Evolutionary conservation across 495 filamentous ascomycete species (phyloP), one percentile per base, ranked within the genome.

Genomic region (Penicillium ochrochloron): DNA sequence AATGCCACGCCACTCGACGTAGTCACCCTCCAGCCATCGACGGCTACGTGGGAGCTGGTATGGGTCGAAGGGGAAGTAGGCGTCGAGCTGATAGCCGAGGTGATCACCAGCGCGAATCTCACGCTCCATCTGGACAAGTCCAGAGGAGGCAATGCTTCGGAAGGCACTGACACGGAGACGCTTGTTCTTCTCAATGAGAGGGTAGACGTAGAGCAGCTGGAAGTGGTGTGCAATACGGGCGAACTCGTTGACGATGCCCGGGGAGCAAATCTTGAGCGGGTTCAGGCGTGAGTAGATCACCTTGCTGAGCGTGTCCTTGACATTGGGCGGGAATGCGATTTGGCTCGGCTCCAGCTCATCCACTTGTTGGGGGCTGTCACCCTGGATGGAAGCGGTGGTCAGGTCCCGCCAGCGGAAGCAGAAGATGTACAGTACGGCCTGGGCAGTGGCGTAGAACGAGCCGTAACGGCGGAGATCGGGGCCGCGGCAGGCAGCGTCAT

Each of bases 361-460:
- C 23, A 82, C 76, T 46, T 84, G 70, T 14, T 87, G 83, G 23
- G 79, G 69, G 27, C 69, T 84, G 48, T 83, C 78, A 35, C 83
- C 79, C 19, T 85, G 81, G 11, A 70, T 71, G 7, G 80, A 77
- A 5, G 85, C 84, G 19, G 81, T 83, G 42, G 92, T 89, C 52
- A 99, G 80, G 62, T 97, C 94, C 41, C 90, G 88, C 94, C 94
- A 98, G 42, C 96, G 89, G 82, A 97, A 99, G 81, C 95, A 99
- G 82, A 97, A 99, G 56, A 98, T 96, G 79, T 97, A 96, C 35
- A 93, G 82, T 5, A 93, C 71, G 6, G 94, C 94, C 74, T 98
- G 94, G n/a, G 88, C 86, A 48, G 92, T 87, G 7, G 89, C 88
- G 77, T 99, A 98, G 76, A 96, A 97, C 8, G 90, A 84, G 19